Evolutionary conservation across 2,329 filamentous ascomycete genomes (phyloP).

Genomic region (Colletotrichum australisinense): DNA sequence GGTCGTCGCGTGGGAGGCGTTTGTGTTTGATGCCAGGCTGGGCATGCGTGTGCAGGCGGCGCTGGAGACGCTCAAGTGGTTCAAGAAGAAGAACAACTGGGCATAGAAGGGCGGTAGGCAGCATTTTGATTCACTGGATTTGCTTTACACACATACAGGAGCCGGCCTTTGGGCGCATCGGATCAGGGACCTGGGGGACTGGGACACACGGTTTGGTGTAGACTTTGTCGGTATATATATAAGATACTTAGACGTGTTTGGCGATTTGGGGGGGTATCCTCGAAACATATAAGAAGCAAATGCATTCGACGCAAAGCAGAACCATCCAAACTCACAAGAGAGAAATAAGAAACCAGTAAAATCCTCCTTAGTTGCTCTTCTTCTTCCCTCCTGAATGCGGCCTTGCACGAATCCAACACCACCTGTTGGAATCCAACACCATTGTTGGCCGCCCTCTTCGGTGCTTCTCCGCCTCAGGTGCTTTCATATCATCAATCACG

Average conservation of each 20-base stretch:
- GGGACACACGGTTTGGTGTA: background rate
- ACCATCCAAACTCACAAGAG: background rate
- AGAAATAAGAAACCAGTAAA: background rate
- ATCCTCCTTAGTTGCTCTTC: background rate
- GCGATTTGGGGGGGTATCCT: slow-evolving; percentile 11
- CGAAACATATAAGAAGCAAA: slow-evolving; percentile 22
- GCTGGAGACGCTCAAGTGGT: slow-evolving; percentile 72
- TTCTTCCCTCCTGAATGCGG: slow-evolving; percentile 39
- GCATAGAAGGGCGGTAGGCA: background rate
- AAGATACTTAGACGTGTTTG: slow-evolving; percentile 11
- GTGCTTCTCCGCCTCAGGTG: slow-evolving; percentile 69
- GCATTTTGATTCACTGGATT: background rate
- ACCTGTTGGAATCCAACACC: slow-evolving; percentile 46
- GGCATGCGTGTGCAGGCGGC: slow-evolving; percentile 79
- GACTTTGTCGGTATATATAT: slow-evolving; percentile 5
- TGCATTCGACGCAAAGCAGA: background rate
- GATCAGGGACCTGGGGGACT: background rate
- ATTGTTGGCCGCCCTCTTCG: slow-evolving; percentile 47
- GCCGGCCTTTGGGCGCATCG: slow-evolving; percentile 2
- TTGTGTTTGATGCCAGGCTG: slow-evolving; percentile 79
- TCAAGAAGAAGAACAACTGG: slow-evolving; percentile 53
- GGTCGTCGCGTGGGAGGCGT: slow-evolving; percentile 77
- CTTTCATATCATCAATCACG: slow-evolving; percentile 64
- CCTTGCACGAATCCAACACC: slow-evolving; percentile 48
- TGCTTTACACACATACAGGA: background rate